Conservation (phyloP, 106 monocot species). For the Dioscorea dumetorum region DNA sequence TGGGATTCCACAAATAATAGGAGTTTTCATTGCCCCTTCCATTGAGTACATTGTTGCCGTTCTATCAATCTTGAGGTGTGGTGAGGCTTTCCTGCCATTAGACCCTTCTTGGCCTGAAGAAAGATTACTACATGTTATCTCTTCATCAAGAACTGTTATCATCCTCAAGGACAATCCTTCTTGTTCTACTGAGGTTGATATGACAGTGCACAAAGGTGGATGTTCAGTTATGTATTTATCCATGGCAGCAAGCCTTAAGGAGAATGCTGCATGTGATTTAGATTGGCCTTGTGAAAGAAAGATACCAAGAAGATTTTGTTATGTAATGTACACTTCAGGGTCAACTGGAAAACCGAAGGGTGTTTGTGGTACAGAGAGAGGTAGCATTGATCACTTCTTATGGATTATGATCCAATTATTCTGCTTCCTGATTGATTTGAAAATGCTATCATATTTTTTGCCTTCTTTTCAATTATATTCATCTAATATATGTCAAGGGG, state of each 20-base stretch:
- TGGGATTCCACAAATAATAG: conserved; percentile 47
- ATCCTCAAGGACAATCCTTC: conserved; percentile 16
- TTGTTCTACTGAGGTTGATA: conserved; percentile 10
- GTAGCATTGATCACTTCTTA: conserved; percentile 25
- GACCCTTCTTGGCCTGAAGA: conserved; percentile 86
- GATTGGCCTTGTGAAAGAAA: conserved; percentile 69
- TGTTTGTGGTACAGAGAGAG: conserved; percentile 87
- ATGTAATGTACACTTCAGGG: conserved; percentile 95
- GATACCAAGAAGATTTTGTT: conserved; percentile 63
- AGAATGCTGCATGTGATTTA: conserved; percentile 22
- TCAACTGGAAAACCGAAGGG: conserved; percentile 92
- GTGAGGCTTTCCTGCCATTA: conserved; percentile 85
- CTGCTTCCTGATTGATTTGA: no score
- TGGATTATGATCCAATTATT: background rate
- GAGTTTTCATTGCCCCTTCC: conserved; percentile 66
- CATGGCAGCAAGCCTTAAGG: conserved; percentile 16
- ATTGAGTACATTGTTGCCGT: conserved; percentile 78
- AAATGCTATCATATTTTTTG: no score
- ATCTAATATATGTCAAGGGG: no score
- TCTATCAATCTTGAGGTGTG: conserved; percentile 65
- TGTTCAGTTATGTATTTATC: conserved; percentile 47
- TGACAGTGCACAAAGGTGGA: conserved; percentile 15
- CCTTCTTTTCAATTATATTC: no score
- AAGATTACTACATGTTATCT: conserved; percentile 39
- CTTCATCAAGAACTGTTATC: conserved; percentile 44